Percentiles rank a stretch among this genome's conserved stretches.
Evolutionary conservation across 2,329 filamentous ascomycete species (phyloP).

Genomic region (Colletotrichum tamarilloi): DNA sequence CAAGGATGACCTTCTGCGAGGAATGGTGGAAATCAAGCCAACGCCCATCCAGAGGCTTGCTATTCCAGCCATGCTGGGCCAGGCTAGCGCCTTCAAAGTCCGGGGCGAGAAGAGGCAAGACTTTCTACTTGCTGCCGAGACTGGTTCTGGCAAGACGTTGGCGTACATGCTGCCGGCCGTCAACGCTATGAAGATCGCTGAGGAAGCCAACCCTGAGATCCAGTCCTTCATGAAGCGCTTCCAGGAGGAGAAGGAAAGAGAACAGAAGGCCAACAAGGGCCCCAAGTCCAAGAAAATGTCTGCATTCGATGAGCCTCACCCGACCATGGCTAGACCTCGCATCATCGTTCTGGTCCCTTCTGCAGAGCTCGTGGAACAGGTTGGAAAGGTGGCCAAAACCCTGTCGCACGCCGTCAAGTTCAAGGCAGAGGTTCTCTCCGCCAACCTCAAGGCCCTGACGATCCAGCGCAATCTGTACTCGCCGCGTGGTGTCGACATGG

Average conservation of each 20-base stretch:
- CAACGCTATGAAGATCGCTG: constrained; percentile 84
- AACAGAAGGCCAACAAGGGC: constrained; percentile 66
- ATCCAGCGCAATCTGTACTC: constrained; percentile 90
- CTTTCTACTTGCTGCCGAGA: constrained; percentile 93
- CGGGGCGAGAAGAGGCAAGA: constrained; percentile 51
- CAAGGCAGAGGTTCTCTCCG: constrained; percentile 84
- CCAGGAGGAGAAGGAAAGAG: constrained; percentile 66
- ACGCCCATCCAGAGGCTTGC: constrained; percentile 92
- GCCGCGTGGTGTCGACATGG: constrained; percentile 82
- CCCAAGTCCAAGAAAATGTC: constrained; percentile 69
- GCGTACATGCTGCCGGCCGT: constrained; percentile 89
- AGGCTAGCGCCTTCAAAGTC: constrained; percentile 53
- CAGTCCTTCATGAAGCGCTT: constrained; percentile 67
- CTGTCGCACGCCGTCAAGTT: constrained; percentile 90
- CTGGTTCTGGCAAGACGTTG: constrained; percentile 95
- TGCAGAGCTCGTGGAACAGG: constrained; percentile 90
- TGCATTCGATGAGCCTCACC: constrained; percentile 73
- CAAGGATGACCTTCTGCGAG: constrained; percentile 77
- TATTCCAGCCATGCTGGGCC: constrained; percentile 81
- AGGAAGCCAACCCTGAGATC: constrained; percentile 68
- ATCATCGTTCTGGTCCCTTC: constrained; percentile 92
- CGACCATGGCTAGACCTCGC: constrained; percentile 81
- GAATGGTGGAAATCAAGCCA: constrained; percentile 79
- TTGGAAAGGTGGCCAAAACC: constrained; percentile 82
- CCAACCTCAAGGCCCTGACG: constrained; percentile 78